Evolutionary conservation across 2,329 filamentous ascomycete genomes (phyloP).

Genomic region (Colletotrichum sp.): DNA sequence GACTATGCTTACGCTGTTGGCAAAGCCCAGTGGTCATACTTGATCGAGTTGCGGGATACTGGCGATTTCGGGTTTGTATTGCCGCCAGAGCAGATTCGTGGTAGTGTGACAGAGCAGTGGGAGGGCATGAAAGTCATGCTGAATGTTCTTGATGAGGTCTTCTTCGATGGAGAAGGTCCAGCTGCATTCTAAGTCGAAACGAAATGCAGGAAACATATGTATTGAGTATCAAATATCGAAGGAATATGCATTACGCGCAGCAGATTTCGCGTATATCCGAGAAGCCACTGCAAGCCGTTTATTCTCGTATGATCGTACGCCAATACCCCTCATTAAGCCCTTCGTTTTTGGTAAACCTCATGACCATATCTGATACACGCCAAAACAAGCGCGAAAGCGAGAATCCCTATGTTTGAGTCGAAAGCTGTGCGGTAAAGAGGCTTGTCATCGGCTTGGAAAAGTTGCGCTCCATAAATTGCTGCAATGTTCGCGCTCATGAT

Average conservation of each 20-base stretch:
- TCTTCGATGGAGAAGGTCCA: conserved; percentile 36
- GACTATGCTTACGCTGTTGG: conserved; percentile 31
- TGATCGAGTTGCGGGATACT: conserved; percentile 40
- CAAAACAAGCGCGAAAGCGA: conserved; percentile 46
- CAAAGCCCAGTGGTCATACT: conserved; percentile 39
- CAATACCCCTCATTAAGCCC: neutral
- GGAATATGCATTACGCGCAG: neutral
- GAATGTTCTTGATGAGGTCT: conserved; percentile 35
- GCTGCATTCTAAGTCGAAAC: neutral
- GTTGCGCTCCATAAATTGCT: conserved; percentile 65
- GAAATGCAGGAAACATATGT: neutral
- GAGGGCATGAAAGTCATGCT: conserved; percentile 37
- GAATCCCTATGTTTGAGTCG: conserved; percentile 47
- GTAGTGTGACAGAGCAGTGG: conserved; percentile 39
- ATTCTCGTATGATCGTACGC: neutral
- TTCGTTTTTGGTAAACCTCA: conserved; percentile 29
- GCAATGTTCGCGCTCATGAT: conserved; percentile 69
- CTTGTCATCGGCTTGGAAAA: conserved; percentile 59
- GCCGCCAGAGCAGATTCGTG: conserved; percentile 39
- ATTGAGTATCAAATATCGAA: neutral
- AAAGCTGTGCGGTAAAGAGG: conserved; percentile 59
- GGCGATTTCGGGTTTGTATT: conserved; percentile 41
- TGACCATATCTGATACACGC: conserved; percentile 49
- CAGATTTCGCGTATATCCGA: neutral
- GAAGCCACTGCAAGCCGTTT: neutral